These are phyloP conservation scores for Gentiana dahurica DNA, from an alignment of 257 asterid species.

Conservation along the genomic window DNA sequence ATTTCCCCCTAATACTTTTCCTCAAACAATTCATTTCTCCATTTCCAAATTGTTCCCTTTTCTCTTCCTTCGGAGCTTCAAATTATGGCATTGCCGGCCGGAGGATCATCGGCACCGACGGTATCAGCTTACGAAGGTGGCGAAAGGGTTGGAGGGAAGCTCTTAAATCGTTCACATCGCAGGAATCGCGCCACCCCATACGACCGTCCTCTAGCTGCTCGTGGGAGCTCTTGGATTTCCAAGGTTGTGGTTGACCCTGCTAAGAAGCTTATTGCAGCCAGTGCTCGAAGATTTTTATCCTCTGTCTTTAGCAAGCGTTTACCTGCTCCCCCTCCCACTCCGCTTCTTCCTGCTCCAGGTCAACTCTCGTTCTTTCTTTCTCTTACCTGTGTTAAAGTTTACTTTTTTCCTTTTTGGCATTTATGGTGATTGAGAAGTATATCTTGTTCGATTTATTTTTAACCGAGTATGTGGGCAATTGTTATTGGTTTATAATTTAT, in stretches of 20 bases:
- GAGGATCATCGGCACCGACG: constrained; percentile 31
- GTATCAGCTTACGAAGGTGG: constrained; percentile 39
- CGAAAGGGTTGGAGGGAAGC: constrained; percentile 87
- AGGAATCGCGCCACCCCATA: constrained; percentile 58
- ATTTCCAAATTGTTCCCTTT: too few species aligned
- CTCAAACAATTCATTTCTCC: too few species aligned
- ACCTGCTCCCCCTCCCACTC: constrained; percentile 20
- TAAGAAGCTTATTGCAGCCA: constrained; percentile 46
- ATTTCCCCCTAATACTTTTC: too few species aligned
- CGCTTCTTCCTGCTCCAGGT: constrained; percentile 10
- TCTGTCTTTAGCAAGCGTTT: constrained; percentile 53
- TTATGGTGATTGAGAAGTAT: too few species aligned
- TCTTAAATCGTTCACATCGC: constrained; percentile 50
- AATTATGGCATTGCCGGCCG: constrained; percentile 57
- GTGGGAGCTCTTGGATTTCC: constrained; percentile 54
- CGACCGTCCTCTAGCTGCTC: constrained; percentile 49
- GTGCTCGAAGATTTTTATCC: constrained; percentile 57
- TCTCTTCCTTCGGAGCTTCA: too few species aligned
- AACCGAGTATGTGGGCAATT: too few species aligned
- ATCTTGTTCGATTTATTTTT: too few species aligned
- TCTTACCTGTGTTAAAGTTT: constrained; percentile 9
- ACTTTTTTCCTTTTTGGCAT: too few species aligned
- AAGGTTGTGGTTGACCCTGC: constrained; percentile 82
- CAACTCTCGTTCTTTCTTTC: constrained; percentile 40
- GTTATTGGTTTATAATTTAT: too few species aligned